Evolutionary conservation across 257 asterid species (phyloP).

Genomic region (Nicotiana undulata): DNA sequence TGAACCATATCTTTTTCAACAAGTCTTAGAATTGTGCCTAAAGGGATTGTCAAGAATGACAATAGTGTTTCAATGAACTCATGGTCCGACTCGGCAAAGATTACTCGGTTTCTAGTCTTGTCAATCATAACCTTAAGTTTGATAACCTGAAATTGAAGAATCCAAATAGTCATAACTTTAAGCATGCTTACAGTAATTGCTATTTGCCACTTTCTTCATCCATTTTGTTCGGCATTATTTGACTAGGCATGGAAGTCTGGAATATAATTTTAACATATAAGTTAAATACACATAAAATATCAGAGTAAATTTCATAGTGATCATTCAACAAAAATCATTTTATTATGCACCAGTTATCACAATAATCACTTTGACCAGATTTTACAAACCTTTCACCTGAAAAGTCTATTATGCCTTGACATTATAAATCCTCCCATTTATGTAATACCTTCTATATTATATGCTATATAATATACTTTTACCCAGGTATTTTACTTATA

Average conservation of each 20-base stretch:
- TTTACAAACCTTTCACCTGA: no score
- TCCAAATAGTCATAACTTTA: neutral
- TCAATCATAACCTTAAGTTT: slow-evolving; percentile 3
- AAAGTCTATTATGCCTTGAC: no score
- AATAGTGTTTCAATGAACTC: slow-evolving; percentile 8
- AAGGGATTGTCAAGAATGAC: slow-evolving; percentile 9
- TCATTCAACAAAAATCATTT: no score
- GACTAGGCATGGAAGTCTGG: neutral
- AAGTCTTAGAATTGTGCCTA: neutral
- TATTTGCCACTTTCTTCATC: neutral
- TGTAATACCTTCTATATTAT: no score
- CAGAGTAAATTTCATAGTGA: no score
- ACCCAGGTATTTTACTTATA: no score
- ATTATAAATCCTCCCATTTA: no score
- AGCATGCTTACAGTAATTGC: neutral
- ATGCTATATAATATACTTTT: no score
- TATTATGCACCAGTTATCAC: no score
- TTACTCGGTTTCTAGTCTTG: neutral
- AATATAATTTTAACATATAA: neutral
- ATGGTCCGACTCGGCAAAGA: slow-evolving; percentile 9
- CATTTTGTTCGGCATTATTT: neutral
- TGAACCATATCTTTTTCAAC: slow-evolving; percentile 1
- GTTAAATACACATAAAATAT: neutral
- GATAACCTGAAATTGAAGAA: slow-evolving; percentile 3
- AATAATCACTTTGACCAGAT: no score